Base-by-base conservation (phyloP, 1,284 basidiomycete genomes). In the Chalciporus piperatoides region DNA sequence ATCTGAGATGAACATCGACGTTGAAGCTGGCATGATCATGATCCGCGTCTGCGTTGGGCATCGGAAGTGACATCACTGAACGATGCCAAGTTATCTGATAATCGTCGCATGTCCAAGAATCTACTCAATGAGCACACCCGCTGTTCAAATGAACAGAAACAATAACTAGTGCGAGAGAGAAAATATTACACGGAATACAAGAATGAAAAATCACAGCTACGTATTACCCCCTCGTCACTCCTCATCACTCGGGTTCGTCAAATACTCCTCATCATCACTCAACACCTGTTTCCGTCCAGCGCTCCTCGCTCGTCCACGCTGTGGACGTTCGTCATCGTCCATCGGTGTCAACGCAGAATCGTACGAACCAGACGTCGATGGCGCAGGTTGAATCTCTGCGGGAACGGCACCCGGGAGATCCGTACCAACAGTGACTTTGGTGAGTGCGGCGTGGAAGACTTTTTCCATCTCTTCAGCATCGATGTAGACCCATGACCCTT, bases 401-500 rank as follows among this genome's bases (percentile, higher is more conserved):
- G 68, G 60, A 27, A 79, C 75, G 8, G 86, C 86, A 48, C 87
- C 87, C 41, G 88, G 87, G n/a, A 90, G 70, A 38, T 82, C 84
- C 33, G 81, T 82, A 17, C 84, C 84, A 14, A 69, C 71, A 38
- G 84, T 81, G 41, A 74, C 67, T 36, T 76, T 76, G 44, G 79
- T 74, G 60, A 82, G 87, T 10, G 82, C 73, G 21, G 78, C 74
- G 55, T 86, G 78, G 63, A 94, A 91, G 43, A 86, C 84, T 61
- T 85, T 87, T 72, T 94, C 87, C 85, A 96, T 91, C 70, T 90
- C 87, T 47, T 91, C 84, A 2, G 96, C 94, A 57, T 97, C 93
- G 56, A 90, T 79, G 71, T 93, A 97, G 25, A 98, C 94, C 86
- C 91, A 89, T 0, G 90, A 92, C 2, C 84, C 88, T 69, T 91